These are phyloP conservation scores for Thinopyrum elongatum DNA, from an alignment of 176 grass and related monocot species.

Conservation along the genomic window DNA sequence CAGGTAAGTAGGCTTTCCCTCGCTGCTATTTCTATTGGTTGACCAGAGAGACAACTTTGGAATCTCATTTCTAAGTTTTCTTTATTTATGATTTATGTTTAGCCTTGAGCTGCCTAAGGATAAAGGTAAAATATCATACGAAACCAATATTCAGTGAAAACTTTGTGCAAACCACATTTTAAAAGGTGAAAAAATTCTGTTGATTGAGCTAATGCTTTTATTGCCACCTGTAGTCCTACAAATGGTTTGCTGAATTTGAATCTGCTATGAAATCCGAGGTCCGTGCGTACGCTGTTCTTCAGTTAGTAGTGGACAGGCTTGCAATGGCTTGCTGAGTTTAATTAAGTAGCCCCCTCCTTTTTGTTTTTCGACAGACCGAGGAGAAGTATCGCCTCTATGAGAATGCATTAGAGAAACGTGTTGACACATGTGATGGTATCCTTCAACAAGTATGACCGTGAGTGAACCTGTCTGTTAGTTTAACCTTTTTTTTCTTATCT, in stretches of 20 bases:
- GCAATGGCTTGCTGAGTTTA: not conserved
- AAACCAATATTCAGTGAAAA: no score
- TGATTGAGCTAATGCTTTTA: not conserved
- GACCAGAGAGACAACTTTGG: not conserved
- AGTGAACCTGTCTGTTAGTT: conserved; percentile 8
- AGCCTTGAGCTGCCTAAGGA: not conserved
- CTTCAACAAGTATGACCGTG: conserved; percentile 67
- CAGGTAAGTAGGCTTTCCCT: conserved; percentile 43
- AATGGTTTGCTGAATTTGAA: conserved; percentile 87
- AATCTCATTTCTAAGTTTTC: not conserved
- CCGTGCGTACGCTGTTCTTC: conserved; percentile 27
- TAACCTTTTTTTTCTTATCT: no score
- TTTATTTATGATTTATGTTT: not conserved
- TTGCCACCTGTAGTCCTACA: conserved; percentile 71
- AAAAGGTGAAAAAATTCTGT: not conserved
- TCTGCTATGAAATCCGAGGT: conserved; percentile 91
- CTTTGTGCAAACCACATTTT: no score
- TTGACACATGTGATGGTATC: conserved; percentile 72
- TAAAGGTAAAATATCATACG: no score
- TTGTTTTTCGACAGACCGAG: conserved; percentile 55
- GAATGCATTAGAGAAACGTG: conserved; percentile 55
- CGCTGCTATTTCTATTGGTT: not conserved
- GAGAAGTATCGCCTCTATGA: conserved; percentile 89
- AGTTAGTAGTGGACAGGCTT: not conserved
- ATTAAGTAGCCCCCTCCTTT: not conserved